A percentile compares a stretch with the other conserved stretches of the same genome.
phyloP scores from a whole-genome alignment of 1,139 yeast genomes.

The Debaryomyces sp. region DNA sequence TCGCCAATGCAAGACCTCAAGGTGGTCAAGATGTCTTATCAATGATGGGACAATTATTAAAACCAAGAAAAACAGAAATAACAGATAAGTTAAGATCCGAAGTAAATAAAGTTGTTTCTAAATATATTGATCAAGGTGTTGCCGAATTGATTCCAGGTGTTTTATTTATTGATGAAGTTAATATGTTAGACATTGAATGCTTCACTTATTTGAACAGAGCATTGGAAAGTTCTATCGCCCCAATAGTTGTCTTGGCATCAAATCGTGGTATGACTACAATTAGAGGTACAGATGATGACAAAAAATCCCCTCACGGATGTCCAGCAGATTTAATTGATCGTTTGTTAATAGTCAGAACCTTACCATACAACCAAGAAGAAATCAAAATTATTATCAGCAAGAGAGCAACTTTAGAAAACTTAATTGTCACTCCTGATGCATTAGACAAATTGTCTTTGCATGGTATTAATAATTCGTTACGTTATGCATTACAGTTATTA shows the following conservation, averaged over 20 bases:
- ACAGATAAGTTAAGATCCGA: constrained; percentile 93
- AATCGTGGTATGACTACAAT: constrained; percentile 92
- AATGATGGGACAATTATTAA: constrained; percentile 97
- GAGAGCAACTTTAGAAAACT: constrained; percentile 75
- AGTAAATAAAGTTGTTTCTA: constrained; percentile 93
- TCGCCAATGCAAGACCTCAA: constrained; percentile 96
- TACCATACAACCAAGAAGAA: constrained; percentile 84
- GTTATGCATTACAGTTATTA: constrained; percentile 88
- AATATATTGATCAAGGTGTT: constrained; percentile 95
- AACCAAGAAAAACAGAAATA: constrained; percentile 97
- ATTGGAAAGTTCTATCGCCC: constrained; percentile 87
- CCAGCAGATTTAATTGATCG: constrained; percentile 96
- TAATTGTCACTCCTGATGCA: constrained; percentile 66
- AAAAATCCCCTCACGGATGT: constrained; percentile 89
- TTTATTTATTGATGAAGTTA: constrained; percentile 94
- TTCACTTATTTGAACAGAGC: constrained; percentile 95
- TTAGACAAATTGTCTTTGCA: constrained; percentile 69
- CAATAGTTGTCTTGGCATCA: constrained; percentile 92
- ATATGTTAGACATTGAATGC: constrained; percentile 95
- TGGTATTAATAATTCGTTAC: constrained; percentile 76
- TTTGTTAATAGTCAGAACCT: constrained; percentile 84
- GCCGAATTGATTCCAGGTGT: constrained; percentile 99
- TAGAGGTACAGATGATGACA: constrained; percentile 81
- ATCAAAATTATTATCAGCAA: constrained; percentile 79
- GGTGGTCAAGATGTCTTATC: constrained; percentile 98